Conservation (phyloP, 2,329 filamentous ascomycete genomes). For the Corynespora cassiicola region DNA sequence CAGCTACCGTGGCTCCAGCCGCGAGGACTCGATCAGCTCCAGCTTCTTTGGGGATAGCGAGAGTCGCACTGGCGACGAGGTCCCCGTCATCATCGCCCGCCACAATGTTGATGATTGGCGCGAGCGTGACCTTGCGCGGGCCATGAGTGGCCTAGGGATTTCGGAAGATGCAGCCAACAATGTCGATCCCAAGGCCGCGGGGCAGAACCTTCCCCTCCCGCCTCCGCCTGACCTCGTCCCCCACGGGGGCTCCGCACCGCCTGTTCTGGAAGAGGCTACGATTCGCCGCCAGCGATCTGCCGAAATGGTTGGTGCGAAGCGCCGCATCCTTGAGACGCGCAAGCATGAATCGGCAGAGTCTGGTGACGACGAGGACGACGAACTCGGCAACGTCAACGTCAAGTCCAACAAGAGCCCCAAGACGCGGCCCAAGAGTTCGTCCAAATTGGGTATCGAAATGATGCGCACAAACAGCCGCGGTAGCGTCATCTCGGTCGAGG, state of each 20-base stretch:
- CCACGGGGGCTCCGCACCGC: conserved; percentile 61
- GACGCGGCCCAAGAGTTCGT: conserved; percentile 57
- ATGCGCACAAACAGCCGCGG: conserved; percentile 96
- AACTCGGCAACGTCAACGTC: conserved; percentile 68
- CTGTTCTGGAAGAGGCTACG: conserved; percentile 60
- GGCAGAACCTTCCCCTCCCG: conserved; percentile 31
- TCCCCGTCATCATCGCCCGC: conserved; percentile 76
- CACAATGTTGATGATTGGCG: conserved; percentile 81
- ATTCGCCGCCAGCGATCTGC: conserved; percentile 70
- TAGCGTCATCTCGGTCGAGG: conserved; percentile 65
- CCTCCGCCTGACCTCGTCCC: conserved; percentile 42
- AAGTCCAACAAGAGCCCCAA: conserved; percentile 60
- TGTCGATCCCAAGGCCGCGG: conserved; percentile 39
- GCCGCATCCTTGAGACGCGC: conserved; percentile 76
- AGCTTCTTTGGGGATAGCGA: conserved; percentile 89
- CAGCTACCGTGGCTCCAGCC: conserved; percentile 79
- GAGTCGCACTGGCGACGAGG: conserved; percentile 74
- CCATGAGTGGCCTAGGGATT: conserved; percentile 75
- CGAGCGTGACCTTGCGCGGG: conserved; percentile 59
- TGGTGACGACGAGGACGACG: conserved; percentile 94
- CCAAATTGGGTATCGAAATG: conserved; percentile 95
- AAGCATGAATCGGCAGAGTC: conserved; percentile 80
- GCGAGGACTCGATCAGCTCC: conserved; percentile 87
- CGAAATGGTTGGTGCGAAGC: conserved; percentile 76
- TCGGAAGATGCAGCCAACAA: conserved; percentile 63